Conservation (phyloP, 257 asterid species). For the Nicotiana benthamiana region DNA sequence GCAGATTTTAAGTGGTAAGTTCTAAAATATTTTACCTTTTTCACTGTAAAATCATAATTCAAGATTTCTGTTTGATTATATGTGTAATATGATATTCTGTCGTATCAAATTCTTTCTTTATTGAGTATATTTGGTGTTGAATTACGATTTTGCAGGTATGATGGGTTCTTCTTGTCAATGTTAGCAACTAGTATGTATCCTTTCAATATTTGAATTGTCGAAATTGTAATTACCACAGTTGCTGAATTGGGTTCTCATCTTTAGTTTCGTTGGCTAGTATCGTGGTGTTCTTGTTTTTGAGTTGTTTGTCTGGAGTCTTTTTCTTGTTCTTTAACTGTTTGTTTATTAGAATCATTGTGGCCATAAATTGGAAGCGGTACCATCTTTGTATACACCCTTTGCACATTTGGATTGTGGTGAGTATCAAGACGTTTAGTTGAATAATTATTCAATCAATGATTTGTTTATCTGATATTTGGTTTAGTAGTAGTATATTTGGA, state of each 20-base stretch:
- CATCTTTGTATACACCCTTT: conserved; percentile 65
- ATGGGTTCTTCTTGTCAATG: conserved; percentile 98
- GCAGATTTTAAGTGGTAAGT: conserved; percentile 86
- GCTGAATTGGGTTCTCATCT: conserved; percentile 4
- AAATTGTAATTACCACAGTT: neutral
- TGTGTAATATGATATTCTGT: neutral
- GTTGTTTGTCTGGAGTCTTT: neutral
- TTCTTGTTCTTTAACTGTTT: conserved; percentile 28
- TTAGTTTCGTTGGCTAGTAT: neutral
- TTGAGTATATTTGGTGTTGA: neutral
- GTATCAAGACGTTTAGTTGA: conserved; percentile 17
- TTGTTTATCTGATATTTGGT: neutral
- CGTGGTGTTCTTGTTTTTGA: neutral
- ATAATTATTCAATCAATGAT: neutral
- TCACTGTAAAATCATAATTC: neutral
- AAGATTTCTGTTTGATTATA: neutral
- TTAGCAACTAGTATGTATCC: conserved; percentile 97
- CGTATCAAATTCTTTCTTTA: neutral
- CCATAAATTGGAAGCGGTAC: conserved; percentile 77
- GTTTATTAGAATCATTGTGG: conserved; percentile 69
- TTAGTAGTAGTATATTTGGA: conserved; percentile 18
- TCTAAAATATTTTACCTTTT: neutral
- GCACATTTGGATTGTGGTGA: conserved; percentile 98
- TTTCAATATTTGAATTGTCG: conserved; percentile 14
- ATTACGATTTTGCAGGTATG: conserved; percentile 66